Evolutionary conservation across 305 asterid species (phyloP).

Genomic region (Fraxinus ornus): DNA sequence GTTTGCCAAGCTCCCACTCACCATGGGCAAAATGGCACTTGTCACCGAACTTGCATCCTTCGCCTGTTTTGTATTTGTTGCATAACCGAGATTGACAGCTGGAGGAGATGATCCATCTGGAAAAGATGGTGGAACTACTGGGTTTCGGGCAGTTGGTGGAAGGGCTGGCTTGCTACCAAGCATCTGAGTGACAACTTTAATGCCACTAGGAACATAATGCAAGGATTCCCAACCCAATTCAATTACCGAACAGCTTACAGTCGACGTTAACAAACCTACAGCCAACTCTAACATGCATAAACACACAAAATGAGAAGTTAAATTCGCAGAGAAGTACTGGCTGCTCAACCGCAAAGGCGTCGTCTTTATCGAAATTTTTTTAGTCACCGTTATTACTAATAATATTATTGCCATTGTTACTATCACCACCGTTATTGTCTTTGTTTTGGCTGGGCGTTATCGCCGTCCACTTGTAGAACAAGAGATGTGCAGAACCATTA

Average conservation of each 20-base stretch:
- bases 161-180: too few relatives aligned
- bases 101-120: too few relatives aligned
- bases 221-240: constrained; percentile 7
- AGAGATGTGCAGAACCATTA: constrained; percentile 63
- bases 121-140: too few relatives aligned
- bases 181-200: too few relatives aligned
- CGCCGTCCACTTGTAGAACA: constrained; percentile 85
- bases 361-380: constrained; percentile 41
- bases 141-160: too few relatives aligned
- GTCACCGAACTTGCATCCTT: too few relatives aligned
- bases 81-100: too few relatives aligned
- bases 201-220: too few relatives aligned
- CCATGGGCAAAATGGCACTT: too few relatives aligned
- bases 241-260: not conserved
- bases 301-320: not conserved
- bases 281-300: not conserved
- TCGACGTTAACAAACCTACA: not conserved
- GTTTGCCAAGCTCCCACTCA: too few relatives aligned
- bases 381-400: constrained; percentile 32
- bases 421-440: constrained; percentile 24
- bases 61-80: too few relatives aligned
- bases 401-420: constrained; percentile 13
- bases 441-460: constrained; percentile 52
- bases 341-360: constrained; percentile 46
- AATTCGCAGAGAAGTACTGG: constrained; percentile 42